Conservation (phyloP, 768 basidiomycete species). For the Artomyces pyxidatus region DNA sequence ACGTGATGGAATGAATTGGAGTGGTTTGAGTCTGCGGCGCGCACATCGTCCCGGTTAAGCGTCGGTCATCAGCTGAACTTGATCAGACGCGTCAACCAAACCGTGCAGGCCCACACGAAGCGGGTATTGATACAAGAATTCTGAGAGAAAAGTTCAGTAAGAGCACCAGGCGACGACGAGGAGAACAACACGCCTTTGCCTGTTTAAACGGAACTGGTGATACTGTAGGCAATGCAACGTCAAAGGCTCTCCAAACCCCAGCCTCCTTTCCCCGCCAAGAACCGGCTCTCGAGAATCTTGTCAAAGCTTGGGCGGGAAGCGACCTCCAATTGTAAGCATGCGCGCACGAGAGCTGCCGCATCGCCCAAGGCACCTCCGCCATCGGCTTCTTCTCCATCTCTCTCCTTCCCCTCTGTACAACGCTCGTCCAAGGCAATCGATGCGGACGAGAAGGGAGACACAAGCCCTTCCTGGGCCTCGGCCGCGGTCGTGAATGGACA, state of each 20-base stretch:
- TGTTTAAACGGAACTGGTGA: background rate
- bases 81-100: no score
- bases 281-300: conserved; percentile 67
- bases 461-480: conserved; percentile 82
- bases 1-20: no score
- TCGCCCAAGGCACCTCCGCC: conserved; percentile 81
- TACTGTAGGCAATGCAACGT: background rate
- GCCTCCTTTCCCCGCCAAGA: conserved; percentile 69
- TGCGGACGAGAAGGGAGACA: conserved; percentile 67
- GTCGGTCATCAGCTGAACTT: no score
- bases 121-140: conserved; percentile 33
- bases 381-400: conserved; percentile 69
- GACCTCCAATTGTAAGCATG: conserved; percentile 79
- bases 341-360: conserved; percentile 74
- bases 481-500: conserved; percentile 88
- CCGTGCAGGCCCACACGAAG: no score
- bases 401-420: conserved; percentile 65
- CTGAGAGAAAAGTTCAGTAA: conserved; percentile 19
- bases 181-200: background rate
- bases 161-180: background rate
- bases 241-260: conserved; percentile 42
- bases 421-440: conserved; percentile 73
- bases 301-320: conserved; percentile 80
- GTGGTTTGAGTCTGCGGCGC: no score
- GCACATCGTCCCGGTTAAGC: no score